Base-by-base conservation (phyloP, 495 filamentous ascomycete genomes). In the Chaetomium tenue region DNA sequence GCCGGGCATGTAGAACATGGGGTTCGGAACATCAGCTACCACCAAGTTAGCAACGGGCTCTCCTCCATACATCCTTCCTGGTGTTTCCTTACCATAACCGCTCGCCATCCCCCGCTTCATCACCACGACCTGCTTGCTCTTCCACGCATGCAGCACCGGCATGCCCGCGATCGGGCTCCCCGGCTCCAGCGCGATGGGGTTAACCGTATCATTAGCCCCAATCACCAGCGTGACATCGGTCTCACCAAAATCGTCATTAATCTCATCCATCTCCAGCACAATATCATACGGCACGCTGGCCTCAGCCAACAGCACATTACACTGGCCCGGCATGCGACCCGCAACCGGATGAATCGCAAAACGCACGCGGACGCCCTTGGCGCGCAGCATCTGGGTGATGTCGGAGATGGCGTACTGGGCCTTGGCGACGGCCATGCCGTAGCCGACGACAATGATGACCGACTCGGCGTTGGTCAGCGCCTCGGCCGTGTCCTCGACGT, bases 381-480 rank as follows among this genome's bases (percentile, higher is more conserved):
- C 71, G 37, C 88, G 86, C 13, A 92, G 78, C 78, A 87, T 84
- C n/a, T 78, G 68, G 12, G 87, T 88, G 58, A 93, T 91, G 65
- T 91, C 89, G 12, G 87, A 86, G 47, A 92, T 91, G 26, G 89
- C 89, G 68, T 93, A 92, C 73, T 93, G 90, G 8, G 90, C 89
- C 78, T 92, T 92, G 16, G 90, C 90, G 5, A 93, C 90, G 0
- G 90, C 90, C 90, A 93, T 93, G 46, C 90, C 90, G 59, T 93
- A 93, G 1, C 90, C 90, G 15, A 92, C 89, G 4, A 91, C 85
- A 40, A 93, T 91, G 64, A 93, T 91, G 63, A 92, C 89, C 44
- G 78, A 89, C 67, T 91, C 88, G 1, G 89, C 88, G 53, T 86
- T 87, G 20, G 83, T 75, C 0, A 93, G 80, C 0, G 85, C 80